Percentiles rank a stretch among this genome's conserved stretches.
phyloP scores from a whole-genome alignment of 768 basidiomycete species.

The Tephrocybe sp. region DNA sequence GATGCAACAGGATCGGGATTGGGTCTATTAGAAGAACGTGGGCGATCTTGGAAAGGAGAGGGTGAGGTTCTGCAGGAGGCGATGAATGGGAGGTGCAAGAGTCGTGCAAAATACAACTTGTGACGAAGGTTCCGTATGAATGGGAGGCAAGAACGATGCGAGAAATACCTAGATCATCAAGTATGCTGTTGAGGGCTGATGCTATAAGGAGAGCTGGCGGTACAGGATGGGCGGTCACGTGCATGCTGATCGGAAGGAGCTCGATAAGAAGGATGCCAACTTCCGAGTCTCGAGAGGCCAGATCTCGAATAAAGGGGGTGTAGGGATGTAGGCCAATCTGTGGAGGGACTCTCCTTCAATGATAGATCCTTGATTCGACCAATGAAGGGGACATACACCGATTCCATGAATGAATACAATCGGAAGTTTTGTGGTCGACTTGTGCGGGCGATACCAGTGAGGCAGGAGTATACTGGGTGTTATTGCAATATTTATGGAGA shows the following conservation, averaged over 20 bases:
- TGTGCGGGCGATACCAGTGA: slow-evolving; percentile 46
- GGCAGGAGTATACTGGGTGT: slow-evolving; percentile 32
- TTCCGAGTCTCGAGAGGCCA: slow-evolving; percentile 43
- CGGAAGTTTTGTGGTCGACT: slow-evolving; percentile 44
- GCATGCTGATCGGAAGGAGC: slow-evolving; percentile 59
- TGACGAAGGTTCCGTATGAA: slow-evolving; percentile 63
- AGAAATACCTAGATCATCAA: slow-evolving; percentile 39
- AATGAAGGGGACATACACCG: slow-evolving; percentile 42
- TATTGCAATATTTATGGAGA: slow-evolving; percentile 42
- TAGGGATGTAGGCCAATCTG: slow-evolving; percentile 69
- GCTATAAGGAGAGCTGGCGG: slow-evolving; percentile 41
- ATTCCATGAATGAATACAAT: slow-evolving; percentile 70
- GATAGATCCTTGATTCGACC: not conserved
- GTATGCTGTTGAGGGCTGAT: slow-evolving; percentile 40
- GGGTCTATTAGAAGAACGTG: slow-evolving; percentile 60
- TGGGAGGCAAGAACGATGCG: slow-evolving; percentile 51
- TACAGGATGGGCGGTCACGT: slow-evolving; percentile 51
- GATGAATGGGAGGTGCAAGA: slow-evolving; percentile 18
- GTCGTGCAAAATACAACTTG: slow-evolving; percentile 52
- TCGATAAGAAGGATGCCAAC: slow-evolving; percentile 62
- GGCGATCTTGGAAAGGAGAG: slow-evolving; percentile 34
- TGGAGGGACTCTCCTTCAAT: not conserved
- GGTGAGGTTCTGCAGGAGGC: not conserved
- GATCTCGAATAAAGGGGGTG: slow-evolving; percentile 45
- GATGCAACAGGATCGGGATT: slow-evolving; percentile 63